Evolutionary conservation across 768 basidiomycete genomes (phyloP).

Genomic region (Pseudohyphozyma bogoriensis): DNA sequence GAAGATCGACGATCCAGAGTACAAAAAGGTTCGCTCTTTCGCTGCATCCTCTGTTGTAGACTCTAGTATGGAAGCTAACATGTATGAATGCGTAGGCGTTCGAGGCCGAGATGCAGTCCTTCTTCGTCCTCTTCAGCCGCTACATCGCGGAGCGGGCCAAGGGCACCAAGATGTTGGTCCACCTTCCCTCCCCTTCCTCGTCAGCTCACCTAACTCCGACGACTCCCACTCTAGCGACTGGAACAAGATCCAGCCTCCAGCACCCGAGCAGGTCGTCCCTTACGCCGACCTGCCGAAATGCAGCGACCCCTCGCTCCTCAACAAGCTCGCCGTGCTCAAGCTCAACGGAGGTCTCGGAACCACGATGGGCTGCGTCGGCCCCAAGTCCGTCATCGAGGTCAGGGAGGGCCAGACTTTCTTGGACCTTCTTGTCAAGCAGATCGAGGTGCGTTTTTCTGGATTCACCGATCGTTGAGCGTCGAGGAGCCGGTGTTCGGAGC

Average conservation of each 20-base stretch:
- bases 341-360: constrained; percentile 56
- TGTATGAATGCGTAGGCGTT: constrained; percentile 51
- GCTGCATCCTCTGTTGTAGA: background rate
- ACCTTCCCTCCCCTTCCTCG: background rate
- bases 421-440: constrained; percentile 84
- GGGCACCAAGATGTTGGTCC: constrained; percentile 67
- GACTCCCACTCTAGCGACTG: constrained; percentile 56
- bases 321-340: constrained; percentile 91
- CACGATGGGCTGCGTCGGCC: constrained; percentile 50
- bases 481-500: too few relatives aligned
- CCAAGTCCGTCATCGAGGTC: constrained; percentile 86
- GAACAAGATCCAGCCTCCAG: constrained; percentile 80
- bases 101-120: constrained; percentile 90
- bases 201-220: too few relatives aligned
- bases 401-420: constrained; percentile 97
- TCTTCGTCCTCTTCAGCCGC: constrained; percentile 91
- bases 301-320: constrained; percentile 56
- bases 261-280: constrained; percentile 71
- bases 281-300: constrained; percentile 61
- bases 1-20: constrained; percentile 64
- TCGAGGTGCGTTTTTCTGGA: constrained; percentile 48
- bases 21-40: constrained; percentile 58
- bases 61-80: background rate
- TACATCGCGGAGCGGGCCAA: constrained; percentile 82
- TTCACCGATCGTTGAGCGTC: too few relatives aligned